Evolutionary conservation across 148 eudicot genomes (phyloP), one percentile per base, ranked within the genome.

Genomic region (Cornus florida): DNA sequence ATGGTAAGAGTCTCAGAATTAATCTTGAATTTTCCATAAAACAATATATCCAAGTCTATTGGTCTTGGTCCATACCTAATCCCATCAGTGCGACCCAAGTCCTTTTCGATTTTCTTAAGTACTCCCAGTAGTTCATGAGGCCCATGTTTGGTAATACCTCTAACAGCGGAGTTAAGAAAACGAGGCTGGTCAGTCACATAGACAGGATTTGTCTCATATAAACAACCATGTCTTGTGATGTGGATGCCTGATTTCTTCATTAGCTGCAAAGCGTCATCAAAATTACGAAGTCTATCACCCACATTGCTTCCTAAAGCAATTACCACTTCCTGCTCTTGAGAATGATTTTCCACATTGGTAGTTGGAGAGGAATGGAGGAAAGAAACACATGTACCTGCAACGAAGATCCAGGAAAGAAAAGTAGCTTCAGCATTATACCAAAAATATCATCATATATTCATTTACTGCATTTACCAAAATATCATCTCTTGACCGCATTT

Each of bases 251-350:
- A 88, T 78, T 87, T 83, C 82, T 91, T 93, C 99, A 92, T 88
- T 64, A 82, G 80, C 48, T 74, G 83, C 74, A 95, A 82, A 65
- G 98, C 97, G 77, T 90, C 84, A 67, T 89, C 78, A 28, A 95
- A 93, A 71, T 93, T 92, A 46, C 71, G 71, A 75, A 93, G 78
- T 70, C 93, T 88, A 65, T 92, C 80, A 20, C 99, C 99, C 31
- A 95, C 89, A 88, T 95, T 93, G 90, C 99, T 95, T 73, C 99
- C 99, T 28, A 95, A 78, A 59, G 97, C 99, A 72, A 95, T 90
- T 62, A 90, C 85, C 16, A 95, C 98, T 84, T 93, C 99, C 39
- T 89, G 92, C 81, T 93, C 97, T 67, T 83, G 87, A 6, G 90
- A 82, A 78, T 83, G 82, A 78, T 88, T 92, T 81, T 95, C 94